Evolutionary conservation across 768 basidiomycete genomes (phyloP).

Genomic region (Psilocybe cyanescens): DNA sequence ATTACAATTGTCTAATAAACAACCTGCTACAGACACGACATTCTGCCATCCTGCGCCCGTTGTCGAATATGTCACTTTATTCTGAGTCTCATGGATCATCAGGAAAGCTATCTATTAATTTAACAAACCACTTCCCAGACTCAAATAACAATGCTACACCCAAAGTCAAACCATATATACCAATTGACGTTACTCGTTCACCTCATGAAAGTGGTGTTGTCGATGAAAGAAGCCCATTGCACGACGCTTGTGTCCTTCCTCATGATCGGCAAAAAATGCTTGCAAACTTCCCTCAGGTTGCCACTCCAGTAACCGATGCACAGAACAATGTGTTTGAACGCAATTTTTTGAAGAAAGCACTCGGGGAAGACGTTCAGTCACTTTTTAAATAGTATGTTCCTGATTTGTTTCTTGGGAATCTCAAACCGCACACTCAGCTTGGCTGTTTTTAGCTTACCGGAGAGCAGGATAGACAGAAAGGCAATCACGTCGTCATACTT

Average conservation of each 20-base stretch:
- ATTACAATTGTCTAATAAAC: not conserved
- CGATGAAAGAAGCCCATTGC: slow-evolving; percentile 6
- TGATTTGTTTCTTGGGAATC: not conserved
- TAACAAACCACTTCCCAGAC: slow-evolving; percentile 9
- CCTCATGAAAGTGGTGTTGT: slow-evolving; percentile 3
- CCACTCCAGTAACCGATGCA: slow-evolving; percentile 12
- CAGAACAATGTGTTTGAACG: slow-evolving; percentile 40
- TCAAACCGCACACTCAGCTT: not conserved
- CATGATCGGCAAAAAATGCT: slow-evolving; percentile 13
- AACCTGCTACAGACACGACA: slow-evolving; percentile 23
- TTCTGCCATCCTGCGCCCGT: slow-evolving; percentile 14
- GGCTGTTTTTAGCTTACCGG: slow-evolving; percentile 17
- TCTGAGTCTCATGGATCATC: slow-evolving; percentile 19
- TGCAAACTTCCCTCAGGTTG: slow-evolving; percentile 8
- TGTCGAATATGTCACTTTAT: slow-evolving; percentile 12
- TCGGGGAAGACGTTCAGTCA: slow-evolving; percentile 44
- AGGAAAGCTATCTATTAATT: slow-evolving; percentile 16
- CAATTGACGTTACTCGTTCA: not conserved
- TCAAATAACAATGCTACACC: slow-evolving; percentile 1
- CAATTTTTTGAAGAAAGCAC: slow-evolving; percentile 35
- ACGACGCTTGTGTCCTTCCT: slow-evolving; percentile 7
- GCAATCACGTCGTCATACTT: slow-evolving; percentile 44
- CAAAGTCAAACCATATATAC: not conserved
- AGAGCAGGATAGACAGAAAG: slow-evolving; percentile 24
- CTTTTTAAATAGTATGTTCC: slow-evolving; percentile 38